Conservation (phyloP, 1,139 yeast species). For the Kodamaea derodonti region DNA sequence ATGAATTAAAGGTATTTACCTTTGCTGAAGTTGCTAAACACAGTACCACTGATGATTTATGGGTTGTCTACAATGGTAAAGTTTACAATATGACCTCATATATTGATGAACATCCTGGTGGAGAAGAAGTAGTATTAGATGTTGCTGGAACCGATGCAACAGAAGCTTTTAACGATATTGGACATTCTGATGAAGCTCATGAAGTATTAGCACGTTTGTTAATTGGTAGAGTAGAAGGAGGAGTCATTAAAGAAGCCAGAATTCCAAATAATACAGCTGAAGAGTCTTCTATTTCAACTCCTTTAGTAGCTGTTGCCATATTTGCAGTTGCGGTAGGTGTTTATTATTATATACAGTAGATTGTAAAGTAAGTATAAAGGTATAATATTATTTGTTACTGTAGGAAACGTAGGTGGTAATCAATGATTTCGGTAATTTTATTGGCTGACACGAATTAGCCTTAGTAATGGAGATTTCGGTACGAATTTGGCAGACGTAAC, state of each 20-base stretch:
- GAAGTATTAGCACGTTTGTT: conserved; percentile 65
- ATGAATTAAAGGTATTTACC: conserved; percentile 28
- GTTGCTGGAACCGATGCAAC: conserved; percentile 93
- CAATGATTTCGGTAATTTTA: background rate
- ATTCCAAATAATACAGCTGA: conserved; percentile 18
- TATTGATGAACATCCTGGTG: conserved; percentile 98
- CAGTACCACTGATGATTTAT: conserved; percentile 72
- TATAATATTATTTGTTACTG: too few species aligned
- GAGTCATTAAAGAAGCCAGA: conserved; percentile 29
- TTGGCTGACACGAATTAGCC: too few species aligned
- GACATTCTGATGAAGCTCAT: conserved; percentile 95
- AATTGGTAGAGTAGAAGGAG: conserved; percentile 60
- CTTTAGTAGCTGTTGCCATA: conserved; percentile 19
- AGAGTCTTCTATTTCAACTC: conserved; percentile 27
- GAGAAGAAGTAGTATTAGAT: conserved; percentile 92
- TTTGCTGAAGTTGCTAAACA: conserved; percentile 74
- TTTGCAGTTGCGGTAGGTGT: conserved; percentile 15
- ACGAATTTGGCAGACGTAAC: too few species aligned
- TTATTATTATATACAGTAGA: conserved; percentile 13
- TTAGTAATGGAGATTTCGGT: too few species aligned
- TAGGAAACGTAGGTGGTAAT: too few species aligned
- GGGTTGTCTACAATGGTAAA: conserved; percentile 87
- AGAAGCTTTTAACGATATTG: conserved; percentile 91
- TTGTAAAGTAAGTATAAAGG: conserved; percentile 5
- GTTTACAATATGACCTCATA: conserved; percentile 84